Base-by-base conservation (phyloP, 73 alveolate genomes). In the Tetrahymena elliotti region DNA sequence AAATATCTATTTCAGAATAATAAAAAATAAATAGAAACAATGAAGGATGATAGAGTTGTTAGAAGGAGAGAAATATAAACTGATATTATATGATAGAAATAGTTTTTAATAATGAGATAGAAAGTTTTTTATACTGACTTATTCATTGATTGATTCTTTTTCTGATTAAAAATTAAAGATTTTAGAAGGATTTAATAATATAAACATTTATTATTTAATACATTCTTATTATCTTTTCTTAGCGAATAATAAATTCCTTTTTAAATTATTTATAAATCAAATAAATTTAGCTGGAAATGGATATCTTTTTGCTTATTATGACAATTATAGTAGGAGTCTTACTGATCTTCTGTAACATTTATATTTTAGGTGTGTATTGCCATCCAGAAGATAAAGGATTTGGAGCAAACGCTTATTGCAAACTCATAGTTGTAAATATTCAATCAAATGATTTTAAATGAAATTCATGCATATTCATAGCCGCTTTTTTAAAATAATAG, bases 361-460 rank as follows among this genome's bases (percentile, higher is more conserved):
- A 96, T 84, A 52, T 96, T 18, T 82, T 96, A 40, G 97, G 96
- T 27, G 96, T 95, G 16, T 96, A 94, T 94, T 92, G 96, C 11
- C 98, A 96, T 94, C 98, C 98, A 47, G 96, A 95, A 38, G 98
- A 96, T 41, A 95, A 96, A 40, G 97, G 97, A 37, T 96, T 96
- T 68, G 97, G 98, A 54, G 95, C 95, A 35, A 39, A 96, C n/a
- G 82, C 94, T 10, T 88, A 95, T 53, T 54, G 95, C 93, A 96
- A 96, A 92, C 34, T 95, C 15, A 41, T 96, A 33, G 96, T 96
- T 40, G 98, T 96, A 93, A 47, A 10, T n/a, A 68, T 3, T 31
- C 10, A 18, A 24, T 68, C 1, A 68, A 68, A 4, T 68, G n/a
- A 7, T 53, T 27, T 15, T 68, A 3, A 6, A 22, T 68, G 88